Percentiles rank a stretch among this genome's conserved stretches.
These are phyloP conservation scores for Coemansia sp. DNA, from an alignment of 192 early-diverging fungal species.

Conservation along the genomic window DNA sequence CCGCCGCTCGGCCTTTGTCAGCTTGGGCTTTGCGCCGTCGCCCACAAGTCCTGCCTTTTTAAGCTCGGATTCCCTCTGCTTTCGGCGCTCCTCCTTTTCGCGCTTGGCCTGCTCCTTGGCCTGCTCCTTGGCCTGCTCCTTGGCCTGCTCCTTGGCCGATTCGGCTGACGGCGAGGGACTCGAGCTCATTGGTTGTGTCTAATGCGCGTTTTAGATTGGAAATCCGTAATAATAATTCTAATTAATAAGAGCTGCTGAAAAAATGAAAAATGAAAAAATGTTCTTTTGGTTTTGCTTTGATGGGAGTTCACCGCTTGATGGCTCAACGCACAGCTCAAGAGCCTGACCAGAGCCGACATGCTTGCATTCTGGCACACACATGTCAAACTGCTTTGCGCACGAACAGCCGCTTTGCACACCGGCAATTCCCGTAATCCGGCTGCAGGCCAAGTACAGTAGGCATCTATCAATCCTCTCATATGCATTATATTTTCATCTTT, in stretches of 20 bases:
- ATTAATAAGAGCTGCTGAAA: too few species aligned
- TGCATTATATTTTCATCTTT: too few species aligned
- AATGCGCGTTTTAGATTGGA: too few species aligned
- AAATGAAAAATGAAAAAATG: too few species aligned
- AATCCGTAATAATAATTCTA: too few species aligned
- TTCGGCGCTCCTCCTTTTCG: constrained; percentile 44
- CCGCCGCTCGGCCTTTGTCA: constrained; percentile 90
- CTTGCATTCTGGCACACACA: too few species aligned
- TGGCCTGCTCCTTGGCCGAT: constrained; percentile 9
- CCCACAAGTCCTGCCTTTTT: constrained; percentile 30
- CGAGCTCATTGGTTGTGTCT: constrained; percentile 13
- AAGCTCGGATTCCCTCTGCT: constrained; percentile 35
- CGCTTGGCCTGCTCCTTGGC: constrained; percentile 13
- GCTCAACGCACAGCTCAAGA: too few species aligned
- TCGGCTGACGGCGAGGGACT: constrained; percentile 12
- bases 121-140: constrained; percentile 12
- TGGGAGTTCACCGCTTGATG: too few species aligned
- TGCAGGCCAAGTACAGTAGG: constrained; percentile 1
- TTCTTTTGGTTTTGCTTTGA: too few species aligned
- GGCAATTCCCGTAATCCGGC: neutral
- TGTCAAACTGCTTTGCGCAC: neutral
- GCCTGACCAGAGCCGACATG: too few species aligned
- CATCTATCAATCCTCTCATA: neutral
- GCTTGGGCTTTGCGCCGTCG: constrained; percentile 56
- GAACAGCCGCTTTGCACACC: constrained; percentile 8